These are phyloP conservation scores for Vaccinium darrowii DNA, from an alignment of 148 eudicot genomes.

Conservation along the genomic window DNA sequence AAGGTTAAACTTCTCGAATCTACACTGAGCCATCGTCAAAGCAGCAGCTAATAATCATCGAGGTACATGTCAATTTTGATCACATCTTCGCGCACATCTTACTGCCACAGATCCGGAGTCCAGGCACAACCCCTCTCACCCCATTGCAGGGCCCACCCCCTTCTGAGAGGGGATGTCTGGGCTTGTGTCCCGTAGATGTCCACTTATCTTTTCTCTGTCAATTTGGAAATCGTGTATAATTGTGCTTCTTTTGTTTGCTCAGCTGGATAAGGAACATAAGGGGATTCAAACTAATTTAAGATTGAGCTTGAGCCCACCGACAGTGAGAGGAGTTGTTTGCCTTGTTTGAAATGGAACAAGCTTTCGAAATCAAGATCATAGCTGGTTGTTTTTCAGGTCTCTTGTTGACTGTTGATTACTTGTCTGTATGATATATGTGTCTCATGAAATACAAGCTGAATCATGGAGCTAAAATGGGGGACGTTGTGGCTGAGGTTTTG, in stretches of 20 bases:
- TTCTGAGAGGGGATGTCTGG: neutral
- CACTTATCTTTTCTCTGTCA: neutral
- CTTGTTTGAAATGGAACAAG: conserved; percentile 3
- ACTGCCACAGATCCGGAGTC: neutral
- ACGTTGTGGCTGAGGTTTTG: neutral
- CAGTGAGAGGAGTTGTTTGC: neutral
- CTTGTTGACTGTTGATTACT: neutral
- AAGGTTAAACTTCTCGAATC: conserved; percentile 83
- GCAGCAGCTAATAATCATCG: conserved; percentile 11
- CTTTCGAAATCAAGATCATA: conserved; percentile 6
- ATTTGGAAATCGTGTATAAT: neutral
- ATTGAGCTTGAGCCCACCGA: neutral
- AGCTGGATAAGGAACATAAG: neutral
- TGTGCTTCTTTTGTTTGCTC: neutral
- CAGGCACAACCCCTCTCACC: neutral
- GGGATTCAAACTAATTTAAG: neutral
- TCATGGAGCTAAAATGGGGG: neutral
- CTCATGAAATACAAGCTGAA: neutral
- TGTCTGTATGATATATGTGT: neutral
- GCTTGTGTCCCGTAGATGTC: neutral
- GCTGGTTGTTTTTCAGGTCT: neutral
- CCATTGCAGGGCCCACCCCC: neutral
- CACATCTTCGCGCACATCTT: neutral
- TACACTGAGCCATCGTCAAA: conserved; percentile 45
- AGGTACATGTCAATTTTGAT: neutral